Percentiles rank a stretch among this genome's conserved stretches.
Conservation (phyloP, 2,329 filamentous ascomycete species). For the Ophiosphaerella herpotricha region DNA sequence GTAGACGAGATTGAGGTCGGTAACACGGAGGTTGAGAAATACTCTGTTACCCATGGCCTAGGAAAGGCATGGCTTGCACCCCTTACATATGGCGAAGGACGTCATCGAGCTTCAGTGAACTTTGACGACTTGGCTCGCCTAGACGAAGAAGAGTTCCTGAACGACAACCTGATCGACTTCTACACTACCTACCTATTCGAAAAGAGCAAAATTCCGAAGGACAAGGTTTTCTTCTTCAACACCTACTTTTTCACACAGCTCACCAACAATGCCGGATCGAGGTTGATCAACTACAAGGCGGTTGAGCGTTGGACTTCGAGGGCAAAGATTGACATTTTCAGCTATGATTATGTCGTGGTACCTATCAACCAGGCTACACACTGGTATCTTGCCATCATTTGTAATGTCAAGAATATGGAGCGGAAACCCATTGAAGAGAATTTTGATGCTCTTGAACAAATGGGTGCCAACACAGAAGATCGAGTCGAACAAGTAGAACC, state of each 20-base stretch:
- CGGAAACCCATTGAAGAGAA: slow-evolving; percentile 32
- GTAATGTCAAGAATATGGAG: slow-evolving; percentile 74
- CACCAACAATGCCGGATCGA: slow-evolving; percentile 58
- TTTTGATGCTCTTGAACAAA: slow-evolving; percentile 3
- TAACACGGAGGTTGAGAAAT: slow-evolving; percentile 15
- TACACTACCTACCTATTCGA: slow-evolving; percentile 65
- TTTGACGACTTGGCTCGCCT: slow-evolving; percentile 75
- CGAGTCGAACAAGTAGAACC: neutral
- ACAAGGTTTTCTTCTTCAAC: slow-evolving; percentile 84
- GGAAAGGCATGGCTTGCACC: slow-evolving; percentile 50
- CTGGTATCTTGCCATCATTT: slow-evolving; percentile 96
- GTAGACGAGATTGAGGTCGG: neutral
- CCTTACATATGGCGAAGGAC: slow-evolving; percentile 66
- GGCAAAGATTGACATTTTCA: slow-evolving; percentile 79
- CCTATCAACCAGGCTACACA: slow-evolving; percentile 85
- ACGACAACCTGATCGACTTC: slow-evolving; percentile 90
- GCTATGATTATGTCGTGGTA: slow-evolving; percentile 85
- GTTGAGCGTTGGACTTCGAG: slow-evolving; percentile 79
- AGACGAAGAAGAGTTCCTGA: slow-evolving; percentile 83
- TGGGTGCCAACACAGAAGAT: neutral
- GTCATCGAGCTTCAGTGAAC: slow-evolving; percentile 68
- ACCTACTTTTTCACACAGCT: slow-evolving; percentile 88
- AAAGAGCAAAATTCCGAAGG: slow-evolving; percentile 52
- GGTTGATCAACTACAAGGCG: slow-evolving; percentile 76
- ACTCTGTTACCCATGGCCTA: slow-evolving; percentile 28